Evolutionary conservation across 1,139 yeast genomes (phyloP).

Genomic region (Geotrichum aggregatum): DNA sequence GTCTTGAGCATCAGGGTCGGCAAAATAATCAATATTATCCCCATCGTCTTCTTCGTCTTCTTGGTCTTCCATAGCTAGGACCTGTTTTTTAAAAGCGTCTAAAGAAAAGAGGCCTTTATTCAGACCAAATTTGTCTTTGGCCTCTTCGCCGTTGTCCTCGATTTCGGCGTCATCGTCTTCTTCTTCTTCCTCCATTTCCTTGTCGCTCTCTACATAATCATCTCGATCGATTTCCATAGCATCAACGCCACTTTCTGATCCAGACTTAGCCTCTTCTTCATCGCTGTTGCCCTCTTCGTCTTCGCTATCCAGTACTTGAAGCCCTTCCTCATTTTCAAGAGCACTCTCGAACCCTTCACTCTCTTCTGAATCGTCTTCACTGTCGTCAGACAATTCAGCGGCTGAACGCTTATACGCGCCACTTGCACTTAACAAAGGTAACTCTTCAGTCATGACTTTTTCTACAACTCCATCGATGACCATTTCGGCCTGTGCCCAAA

Average conservation of each 20-base stretch:
- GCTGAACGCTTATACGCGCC: constrained; percentile 25
- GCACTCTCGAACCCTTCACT: constrained; percentile 20
- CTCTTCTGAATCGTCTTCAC: constrained; percentile 31
- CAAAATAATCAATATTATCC: constrained; percentile 59
- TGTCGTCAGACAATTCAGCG: constrained; percentile 24
- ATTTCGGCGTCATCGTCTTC: constrained; percentile 33
- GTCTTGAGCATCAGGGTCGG: constrained; percentile 41
- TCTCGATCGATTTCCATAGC: constrained; percentile 28
- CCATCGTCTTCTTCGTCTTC: constrained; percentile 61
- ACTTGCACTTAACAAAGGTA: constrained; percentile 24
- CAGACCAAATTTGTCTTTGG: constrained; percentile 50
- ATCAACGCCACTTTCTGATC: constrained; percentile 21
- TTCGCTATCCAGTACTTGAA: constrained; percentile 11
- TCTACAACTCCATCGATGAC: constrained; percentile 69
- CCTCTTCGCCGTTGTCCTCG: constrained; percentile 28
- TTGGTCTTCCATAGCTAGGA: constrained; percentile 51
- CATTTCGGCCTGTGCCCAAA: constrained; percentile 89
- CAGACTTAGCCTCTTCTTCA: constrained; percentile 17
- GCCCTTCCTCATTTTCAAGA: constrained; percentile 21
- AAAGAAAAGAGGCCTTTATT: constrained; percentile 84
- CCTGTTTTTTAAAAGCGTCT: constrained; percentile 79
- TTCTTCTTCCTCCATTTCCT: constrained; percentile 25
- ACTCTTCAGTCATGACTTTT: constrained; percentile 43
- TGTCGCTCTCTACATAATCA: constrained; percentile 27
- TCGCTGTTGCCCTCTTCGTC: constrained; percentile 21